Conservation (phyloP, 768 basidiomycete species). For the Termitomyces sp. region DNA sequence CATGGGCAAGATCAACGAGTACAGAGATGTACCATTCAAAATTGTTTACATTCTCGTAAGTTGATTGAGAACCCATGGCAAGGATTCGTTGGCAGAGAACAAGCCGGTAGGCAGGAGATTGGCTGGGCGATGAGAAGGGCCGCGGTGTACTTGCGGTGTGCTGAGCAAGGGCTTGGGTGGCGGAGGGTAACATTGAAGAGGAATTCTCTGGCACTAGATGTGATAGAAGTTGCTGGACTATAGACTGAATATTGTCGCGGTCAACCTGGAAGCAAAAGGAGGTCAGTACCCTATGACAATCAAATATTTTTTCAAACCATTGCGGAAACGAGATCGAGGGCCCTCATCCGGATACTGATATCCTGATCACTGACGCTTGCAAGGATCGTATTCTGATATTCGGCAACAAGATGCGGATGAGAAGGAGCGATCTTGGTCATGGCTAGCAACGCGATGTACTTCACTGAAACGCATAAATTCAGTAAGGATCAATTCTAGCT, state of each 20-base stretch:
- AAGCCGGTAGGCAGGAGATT: constrained; percentile 84
- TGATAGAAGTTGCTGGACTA: constrained; percentile 85
- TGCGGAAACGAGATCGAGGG: constrained; percentile 88
- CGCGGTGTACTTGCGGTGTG: constrained; percentile 32
- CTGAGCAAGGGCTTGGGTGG: constrained; percentile 55
- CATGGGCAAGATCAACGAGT: constrained; percentile 85
- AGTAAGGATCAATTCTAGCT: constrained; percentile 4
- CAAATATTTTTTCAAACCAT: constrained; percentile 56
- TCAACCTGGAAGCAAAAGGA: constrained; percentile 56
- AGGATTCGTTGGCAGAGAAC: constrained; percentile 80
- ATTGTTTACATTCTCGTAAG: constrained; percentile 85
- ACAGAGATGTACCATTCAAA: constrained; percentile 99
- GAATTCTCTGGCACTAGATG: constrained; percentile 72
- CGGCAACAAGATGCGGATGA: constrained; percentile 84
- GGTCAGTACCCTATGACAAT: background rate
- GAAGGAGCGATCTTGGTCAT: constrained; percentile 95
- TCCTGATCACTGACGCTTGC: constrained; percentile 90
- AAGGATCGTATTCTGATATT: constrained; percentile 90
- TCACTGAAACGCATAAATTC: constrained; percentile 54
- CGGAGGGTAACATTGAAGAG: constrained; percentile 50
- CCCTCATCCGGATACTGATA: constrained; percentile 93
- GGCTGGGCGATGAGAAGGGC: constrained; percentile 48
- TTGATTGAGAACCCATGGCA: constrained; percentile 79
- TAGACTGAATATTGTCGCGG: constrained; percentile 78
- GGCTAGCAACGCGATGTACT: constrained; percentile 94